A percentile compares a stretch with the other conserved stretches of the same genome.
Evolutionary conservation across 139 green algal genomes (phyloP).

Genomic region (Pleodorina starrii): DNA sequence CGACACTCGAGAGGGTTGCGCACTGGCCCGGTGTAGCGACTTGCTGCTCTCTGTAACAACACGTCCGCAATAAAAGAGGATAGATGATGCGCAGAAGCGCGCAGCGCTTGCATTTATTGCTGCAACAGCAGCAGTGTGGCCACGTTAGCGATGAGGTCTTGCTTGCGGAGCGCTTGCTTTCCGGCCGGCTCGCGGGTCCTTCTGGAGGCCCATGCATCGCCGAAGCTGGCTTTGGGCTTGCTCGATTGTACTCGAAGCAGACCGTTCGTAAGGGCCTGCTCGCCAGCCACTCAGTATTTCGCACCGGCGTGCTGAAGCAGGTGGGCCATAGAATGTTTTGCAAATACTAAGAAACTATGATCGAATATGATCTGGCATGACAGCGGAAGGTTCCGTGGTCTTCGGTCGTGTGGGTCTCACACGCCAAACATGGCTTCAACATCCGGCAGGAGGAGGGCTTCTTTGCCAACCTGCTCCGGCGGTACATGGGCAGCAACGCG

Average conservation of each 20-base stretch:
- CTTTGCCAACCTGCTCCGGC: conserved; percentile 27
- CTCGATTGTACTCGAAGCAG: not conserved
- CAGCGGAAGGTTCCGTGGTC: not conserved
- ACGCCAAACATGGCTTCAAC: not conserved
- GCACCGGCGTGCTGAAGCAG: conserved; percentile 5
- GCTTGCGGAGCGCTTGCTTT: conserved; percentile 25
- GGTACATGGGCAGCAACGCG: conserved; percentile 31
- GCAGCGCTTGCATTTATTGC: conserved; percentile 10
- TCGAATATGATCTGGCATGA: too few species aligned
- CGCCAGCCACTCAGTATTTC: conserved; percentile 4
- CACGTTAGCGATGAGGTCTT: not conserved
- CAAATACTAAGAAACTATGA: not conserved
- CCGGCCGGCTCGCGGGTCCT: conserved; percentile 11
- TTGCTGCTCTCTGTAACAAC: too few species aligned
- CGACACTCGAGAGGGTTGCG: too few species aligned
- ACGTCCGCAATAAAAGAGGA: not conserved
- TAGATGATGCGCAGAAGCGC: conserved; percentile 21
- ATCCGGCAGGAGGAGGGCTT: conserved; percentile 45
- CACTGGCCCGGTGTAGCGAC: too few species aligned
- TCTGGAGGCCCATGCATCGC: not conserved
- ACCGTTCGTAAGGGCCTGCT: conserved; percentile 19
- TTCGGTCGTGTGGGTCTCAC: not conserved
- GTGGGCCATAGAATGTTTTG: not conserved
- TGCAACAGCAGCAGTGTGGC: not conserved
- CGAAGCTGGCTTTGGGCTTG: not conserved